phyloP scores from a whole-genome alignment of 148 eudicot genomes.

The Polygonum aviculare region DNA sequence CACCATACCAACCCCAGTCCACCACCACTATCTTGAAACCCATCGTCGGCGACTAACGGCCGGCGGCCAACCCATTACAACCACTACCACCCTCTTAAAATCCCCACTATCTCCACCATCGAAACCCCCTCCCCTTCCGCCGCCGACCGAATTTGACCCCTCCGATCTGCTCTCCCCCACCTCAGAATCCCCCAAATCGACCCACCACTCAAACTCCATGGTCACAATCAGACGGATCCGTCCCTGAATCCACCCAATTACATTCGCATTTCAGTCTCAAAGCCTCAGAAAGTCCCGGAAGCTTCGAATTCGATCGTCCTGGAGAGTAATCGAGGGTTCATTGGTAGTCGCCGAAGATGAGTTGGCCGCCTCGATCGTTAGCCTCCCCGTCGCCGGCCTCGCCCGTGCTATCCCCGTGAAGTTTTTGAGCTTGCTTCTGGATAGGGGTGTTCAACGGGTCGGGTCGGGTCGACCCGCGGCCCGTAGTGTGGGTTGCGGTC shows the following conservation, averaged over 20 bases:
- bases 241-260: background rate
- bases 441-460: too few species aligned
- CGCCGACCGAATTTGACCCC: background rate
- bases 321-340: background rate
- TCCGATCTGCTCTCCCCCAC: background rate
- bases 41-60: background rate
- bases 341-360: too few species aligned
- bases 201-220: background rate
- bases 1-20: too few species aligned
- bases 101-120: background rate
- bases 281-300: slow-evolving; percentile 10
- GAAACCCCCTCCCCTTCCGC: background rate
- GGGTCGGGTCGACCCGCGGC: too few species aligned
- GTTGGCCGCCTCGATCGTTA: too few species aligned
- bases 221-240: background rate
- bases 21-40: too few species aligned
- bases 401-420: too few species aligned
- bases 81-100: background rate
- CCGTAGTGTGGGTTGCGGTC: too few species aligned
- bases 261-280: slow-evolving; percentile 9
- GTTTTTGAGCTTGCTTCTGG: too few species aligned
- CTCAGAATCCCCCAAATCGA: background rate
- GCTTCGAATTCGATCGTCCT: slow-evolving; percentile 9
- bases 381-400: too few species aligned
- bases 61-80: slow-evolving; percentile 5